Base-by-base conservation (phyloP, 177 flowering plant genomes). In the Vitis hybrid region DNA sequence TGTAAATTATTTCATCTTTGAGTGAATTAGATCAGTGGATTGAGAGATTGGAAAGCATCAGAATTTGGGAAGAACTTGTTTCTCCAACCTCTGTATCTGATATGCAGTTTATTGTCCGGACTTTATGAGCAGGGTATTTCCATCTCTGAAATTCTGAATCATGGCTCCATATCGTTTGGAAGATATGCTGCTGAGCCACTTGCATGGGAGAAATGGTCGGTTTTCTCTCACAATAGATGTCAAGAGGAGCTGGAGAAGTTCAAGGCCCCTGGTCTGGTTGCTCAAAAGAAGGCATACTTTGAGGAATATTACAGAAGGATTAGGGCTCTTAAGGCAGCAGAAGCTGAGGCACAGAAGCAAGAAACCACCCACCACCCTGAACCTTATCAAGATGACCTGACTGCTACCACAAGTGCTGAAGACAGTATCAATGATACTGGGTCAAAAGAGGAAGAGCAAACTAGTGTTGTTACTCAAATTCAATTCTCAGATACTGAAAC, bases 181-280 rank as follows among this genome's bases (percentile, higher is more conserved):
- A 76, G 76, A 70, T 81, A 60, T 67, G 64, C 76, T 12, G 68
- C 65, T 9, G 84, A 81, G 60, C 44, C 84, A 31, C 72, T 81
- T 31, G 73, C 78, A 58, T 81, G 84, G 84, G 84, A 79, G 70
- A 81, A 79, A 62, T 69, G 82, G 82, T 81, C 84, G 13, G 76
- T 72, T 62, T 81, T 81, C 54, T 63, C 82, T 20, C 76, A 81
- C 52, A 76, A 81, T 53, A 71, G 71, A 65, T 63, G 70, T 59
- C 71, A 66, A 59, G 84, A 81, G 65, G 84, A 81, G 58, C 61
- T 79, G 61, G 84, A 81, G 66, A 76, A 72, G 65, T 79, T 74
- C 80, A 71, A 64, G 44, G 59, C 74, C 20, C 80, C 78, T 13
- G 84, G 84, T 31, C 31, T 75, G 22, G 84, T 81, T 15, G 84